A percentile compares a stretch with the other conserved stretches of the same genome.
Evolutionary conservation across 345 rosid genomes (phyloP).

Genomic region (Eucalyptus virginea): DNA sequence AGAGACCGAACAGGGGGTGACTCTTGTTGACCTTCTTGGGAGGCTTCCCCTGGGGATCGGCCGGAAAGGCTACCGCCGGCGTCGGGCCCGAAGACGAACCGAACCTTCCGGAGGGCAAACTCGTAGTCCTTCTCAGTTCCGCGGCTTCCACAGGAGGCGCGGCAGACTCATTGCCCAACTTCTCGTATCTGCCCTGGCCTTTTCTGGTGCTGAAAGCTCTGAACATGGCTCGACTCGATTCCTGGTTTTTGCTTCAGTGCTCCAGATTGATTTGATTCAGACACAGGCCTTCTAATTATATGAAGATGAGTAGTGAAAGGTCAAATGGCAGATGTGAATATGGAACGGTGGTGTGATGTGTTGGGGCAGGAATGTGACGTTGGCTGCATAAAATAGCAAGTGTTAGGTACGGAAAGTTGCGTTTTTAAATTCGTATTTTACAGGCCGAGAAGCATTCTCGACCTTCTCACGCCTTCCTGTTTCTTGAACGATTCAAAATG

Average conservation of each 20-base stretch:
- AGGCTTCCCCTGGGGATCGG: background rate
- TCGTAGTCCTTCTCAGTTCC: constrained; percentile 27
- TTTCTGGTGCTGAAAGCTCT: constrained; percentile 53
- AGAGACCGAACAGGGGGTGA: constrained; percentile 56
- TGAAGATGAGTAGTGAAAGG: background rate
- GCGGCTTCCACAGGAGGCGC: background rate
- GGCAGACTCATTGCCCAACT: constrained; percentile 22
- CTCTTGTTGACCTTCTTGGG: constrained; percentile 18
- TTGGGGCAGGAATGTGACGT: background rate
- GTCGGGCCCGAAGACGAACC: constrained; percentile 2
- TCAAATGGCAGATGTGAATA: background rate
- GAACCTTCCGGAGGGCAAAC: constrained; percentile 24
- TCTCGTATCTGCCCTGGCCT: constrained; percentile 31
- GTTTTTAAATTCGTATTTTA: background rate
- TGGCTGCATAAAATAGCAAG: background rate
- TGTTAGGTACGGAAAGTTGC: background rate
- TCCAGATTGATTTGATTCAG: background rate
- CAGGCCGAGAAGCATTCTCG: background rate
- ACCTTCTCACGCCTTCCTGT: background rate
- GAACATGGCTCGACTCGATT: constrained; percentile 16
- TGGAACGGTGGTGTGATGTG: background rate
- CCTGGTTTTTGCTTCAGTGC: background rate
- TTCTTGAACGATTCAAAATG: background rate
- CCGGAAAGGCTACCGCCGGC: background rate
- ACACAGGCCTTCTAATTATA: background rate